A percentile compares a stretch with the other conserved stretches of the same genome.
Evolutionary conservation across 2,329 filamentous ascomycete species (phyloP).

Genomic region (Chaetomium globosum): DNA sequence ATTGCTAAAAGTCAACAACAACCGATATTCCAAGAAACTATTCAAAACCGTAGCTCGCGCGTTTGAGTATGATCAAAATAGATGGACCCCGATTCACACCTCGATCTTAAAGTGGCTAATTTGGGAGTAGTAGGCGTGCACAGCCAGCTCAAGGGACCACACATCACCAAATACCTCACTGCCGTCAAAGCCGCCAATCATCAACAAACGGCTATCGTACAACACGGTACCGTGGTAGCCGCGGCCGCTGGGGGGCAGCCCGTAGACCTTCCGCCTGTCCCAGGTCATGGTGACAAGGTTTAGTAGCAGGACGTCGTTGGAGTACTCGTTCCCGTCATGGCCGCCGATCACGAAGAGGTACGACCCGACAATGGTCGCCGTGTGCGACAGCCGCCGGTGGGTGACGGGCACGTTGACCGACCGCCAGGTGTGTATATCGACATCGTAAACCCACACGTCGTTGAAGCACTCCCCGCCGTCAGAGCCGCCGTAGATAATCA

Average conservation of each 20-base stretch:
- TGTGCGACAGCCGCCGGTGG: slow-evolving; percentile 68
- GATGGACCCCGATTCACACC: slow-evolving; percentile 48
- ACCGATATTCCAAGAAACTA: background rate
- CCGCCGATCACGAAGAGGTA: slow-evolving; percentile 72
- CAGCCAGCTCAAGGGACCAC: slow-evolving; percentile 67
- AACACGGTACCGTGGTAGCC: slow-evolving; percentile 69
- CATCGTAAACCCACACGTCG: slow-evolving; percentile 73
- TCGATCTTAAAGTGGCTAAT: slow-evolving; percentile 73
- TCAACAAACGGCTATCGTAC: slow-evolving; percentile 65
- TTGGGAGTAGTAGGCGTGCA: slow-evolving; percentile 72
- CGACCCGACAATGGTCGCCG: slow-evolving; percentile 68
- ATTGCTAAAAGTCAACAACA: too few species aligned
- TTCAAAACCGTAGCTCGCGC: background rate
- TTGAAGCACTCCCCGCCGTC: slow-evolving; percentile 73
- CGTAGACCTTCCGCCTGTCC: slow-evolving; percentile 68
- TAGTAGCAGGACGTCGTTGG: slow-evolving; percentile 67
- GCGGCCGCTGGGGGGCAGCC: slow-evolving; percentile 62
- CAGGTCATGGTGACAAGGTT: slow-evolving; percentile 75
- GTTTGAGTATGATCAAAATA: background rate
- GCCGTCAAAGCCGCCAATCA: slow-evolving; percentile 70
- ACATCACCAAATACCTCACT: slow-evolving; percentile 69
- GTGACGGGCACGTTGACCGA: slow-evolving; percentile 60
- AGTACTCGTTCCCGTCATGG: slow-evolving; percentile 71
- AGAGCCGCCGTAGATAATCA: slow-evolving; percentile 71
- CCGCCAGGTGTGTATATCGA: slow-evolving; percentile 64